Percentiles rank a stretch among this genome's conserved stretches.
Conservation (phyloP, 2,329 filamentous ascomycete species). For the Pyrenochaeta sp. region DNA sequence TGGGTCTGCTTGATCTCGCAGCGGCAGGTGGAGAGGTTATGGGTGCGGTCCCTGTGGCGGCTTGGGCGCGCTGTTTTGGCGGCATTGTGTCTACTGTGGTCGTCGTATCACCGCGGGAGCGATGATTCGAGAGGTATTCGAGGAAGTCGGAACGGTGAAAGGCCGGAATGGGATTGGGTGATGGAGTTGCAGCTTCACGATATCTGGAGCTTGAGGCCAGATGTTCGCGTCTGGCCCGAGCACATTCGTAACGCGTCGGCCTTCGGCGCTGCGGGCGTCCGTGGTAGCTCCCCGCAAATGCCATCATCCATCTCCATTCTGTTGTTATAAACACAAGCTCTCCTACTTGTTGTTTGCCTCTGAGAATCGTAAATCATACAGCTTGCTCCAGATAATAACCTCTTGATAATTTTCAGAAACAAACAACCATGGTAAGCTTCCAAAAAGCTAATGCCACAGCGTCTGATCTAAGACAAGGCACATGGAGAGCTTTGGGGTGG, state of each 20-base stretch:
- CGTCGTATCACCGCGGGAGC: background rate
- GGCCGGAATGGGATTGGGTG: constrained; percentile 4
- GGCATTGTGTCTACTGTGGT: constrained; percentile 30
- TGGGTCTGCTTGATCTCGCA: constrained; percentile 35
- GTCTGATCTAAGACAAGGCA: background rate
- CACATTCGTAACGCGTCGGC: constrained; percentile 9
- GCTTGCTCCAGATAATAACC: background rate
- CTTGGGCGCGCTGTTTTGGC: constrained; percentile 41
- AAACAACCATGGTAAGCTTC: constrained; percentile 2
- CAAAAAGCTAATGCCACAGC: constrained; percentile 2
- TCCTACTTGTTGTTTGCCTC: background rate
- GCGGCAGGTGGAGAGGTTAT: constrained; percentile 21
- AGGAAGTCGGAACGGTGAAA: background rate
- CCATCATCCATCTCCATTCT: constrained; percentile 9
- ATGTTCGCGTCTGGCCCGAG: constrained; percentile 22
- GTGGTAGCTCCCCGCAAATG: constrained; percentile 29
- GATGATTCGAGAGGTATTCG: background rate
- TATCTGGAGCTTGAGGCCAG: constrained; percentile 35
- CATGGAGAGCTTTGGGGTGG: background rate
- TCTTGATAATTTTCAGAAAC: background rate
- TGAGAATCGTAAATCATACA: background rate
- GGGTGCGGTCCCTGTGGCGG: constrained; percentile 22
- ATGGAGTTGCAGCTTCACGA: constrained; percentile 16
- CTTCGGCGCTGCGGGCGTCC: constrained; percentile 20
- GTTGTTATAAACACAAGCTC: background rate